These are phyloP conservation scores for Candida ortonii DNA, from an alignment of 805 yeast genomes.

Conservation along the genomic window DNA sequence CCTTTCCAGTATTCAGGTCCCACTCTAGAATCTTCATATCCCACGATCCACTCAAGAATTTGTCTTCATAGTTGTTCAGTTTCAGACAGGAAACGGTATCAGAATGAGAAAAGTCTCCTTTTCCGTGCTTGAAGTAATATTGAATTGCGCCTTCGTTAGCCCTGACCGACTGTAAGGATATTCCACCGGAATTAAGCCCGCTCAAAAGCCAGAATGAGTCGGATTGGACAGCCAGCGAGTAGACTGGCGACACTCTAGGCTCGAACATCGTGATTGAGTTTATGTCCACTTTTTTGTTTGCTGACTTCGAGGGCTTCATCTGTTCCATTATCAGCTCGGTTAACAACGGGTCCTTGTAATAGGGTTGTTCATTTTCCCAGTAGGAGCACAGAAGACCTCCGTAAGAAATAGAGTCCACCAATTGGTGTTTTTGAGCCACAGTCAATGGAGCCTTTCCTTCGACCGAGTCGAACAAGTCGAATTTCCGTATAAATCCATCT, in stretches of 20 bases:
- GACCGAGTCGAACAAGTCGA: constrained; percentile 79
- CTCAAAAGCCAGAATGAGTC: constrained; percentile 82
- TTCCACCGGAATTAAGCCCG: constrained; percentile 84
- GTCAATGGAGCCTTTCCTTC: constrained; percentile 87
- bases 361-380: constrained; percentile 97
- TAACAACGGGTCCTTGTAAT: constrained; percentile 40
- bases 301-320: constrained; percentile 14
- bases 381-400: constrained; percentile 82
- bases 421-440: constrained; percentile 84
- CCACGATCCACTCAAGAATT: constrained; percentile 85
- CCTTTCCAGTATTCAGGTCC: constrained; percentile 78
- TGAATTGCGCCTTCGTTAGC: constrained; percentile 78
- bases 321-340: constrained; percentile 21
- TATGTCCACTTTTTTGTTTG: constrained; percentile 34
- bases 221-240: constrained; percentile 78
- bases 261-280: constrained; percentile 39
- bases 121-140: constrained; percentile 55
- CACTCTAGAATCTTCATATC: constrained; percentile 76
- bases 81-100: constrained; percentile 72
- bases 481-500: constrained; percentile 90
- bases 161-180: constrained; percentile 76
- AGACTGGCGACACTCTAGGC: constrained; percentile 78
- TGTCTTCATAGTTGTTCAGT: constrained; percentile 58
- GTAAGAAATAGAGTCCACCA: constrained; percentile 79
- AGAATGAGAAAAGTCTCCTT: constrained; percentile 47